Conservation (phyloP, 169 alveolate species). For the Plasmodium knowlesi region DNA sequence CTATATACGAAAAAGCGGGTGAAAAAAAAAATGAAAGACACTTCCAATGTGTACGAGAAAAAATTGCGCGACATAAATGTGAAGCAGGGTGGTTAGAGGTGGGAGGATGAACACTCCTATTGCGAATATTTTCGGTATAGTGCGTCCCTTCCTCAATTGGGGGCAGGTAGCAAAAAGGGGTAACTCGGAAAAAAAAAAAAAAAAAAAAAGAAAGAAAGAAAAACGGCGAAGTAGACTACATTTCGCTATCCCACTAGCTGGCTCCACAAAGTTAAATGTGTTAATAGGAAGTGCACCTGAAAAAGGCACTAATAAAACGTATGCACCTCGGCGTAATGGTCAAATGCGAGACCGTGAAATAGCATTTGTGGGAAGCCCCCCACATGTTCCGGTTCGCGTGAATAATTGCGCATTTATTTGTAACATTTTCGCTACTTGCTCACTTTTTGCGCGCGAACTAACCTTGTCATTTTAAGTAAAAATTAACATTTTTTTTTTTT, state of each 20-base stretch:
- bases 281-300: neutral
- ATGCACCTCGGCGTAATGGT: neutral
- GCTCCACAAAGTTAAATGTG: neutral
- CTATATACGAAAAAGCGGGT: constrained; percentile 26
- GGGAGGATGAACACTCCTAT: neutral
- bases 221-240: neutral
- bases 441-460: neutral
- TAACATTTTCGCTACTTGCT: neutral
- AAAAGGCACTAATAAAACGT: neutral
- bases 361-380: neutral
- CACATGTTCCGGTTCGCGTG: neutral
- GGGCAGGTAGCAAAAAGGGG: neutral
- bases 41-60: constrained; percentile 56
- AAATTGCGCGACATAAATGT: constrained; percentile 53
- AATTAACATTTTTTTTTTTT: neutral
- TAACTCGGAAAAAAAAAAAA: neutral
- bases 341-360: neutral
- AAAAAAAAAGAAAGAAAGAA: neutral
- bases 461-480: neutral
- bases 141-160: neutral
- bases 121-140: neutral
- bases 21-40: constrained; percentile 69
- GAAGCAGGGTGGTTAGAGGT: constrained; percentile 1
- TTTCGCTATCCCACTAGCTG: neutral
- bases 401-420: neutral